phyloP scores from a whole-genome alignment of 495 filamentous ascomycete genomes.

The Hypoxylon trugodes region DNA sequence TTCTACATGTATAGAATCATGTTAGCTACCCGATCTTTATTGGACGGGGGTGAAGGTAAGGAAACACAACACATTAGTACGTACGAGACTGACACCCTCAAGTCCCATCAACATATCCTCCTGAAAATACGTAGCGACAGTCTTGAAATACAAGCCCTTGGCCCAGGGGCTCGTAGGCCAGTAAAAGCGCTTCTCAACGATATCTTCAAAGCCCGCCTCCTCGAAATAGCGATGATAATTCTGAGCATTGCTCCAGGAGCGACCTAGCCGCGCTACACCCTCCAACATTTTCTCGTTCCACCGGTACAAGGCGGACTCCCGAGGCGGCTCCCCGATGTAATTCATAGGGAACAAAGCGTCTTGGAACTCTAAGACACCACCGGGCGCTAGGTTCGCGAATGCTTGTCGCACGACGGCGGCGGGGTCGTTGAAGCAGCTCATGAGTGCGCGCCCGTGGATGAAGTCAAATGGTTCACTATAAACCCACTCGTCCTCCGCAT shows the following conservation, averaged over 20 bases:
- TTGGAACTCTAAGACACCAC: slow-evolving; percentile 61
- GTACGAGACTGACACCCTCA: slow-evolving; percentile 43
- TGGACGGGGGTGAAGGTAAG: too few relatives aligned
- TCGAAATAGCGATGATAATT: slow-evolving; percentile 39
- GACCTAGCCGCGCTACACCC: slow-evolving; percentile 43
- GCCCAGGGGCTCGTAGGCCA: slow-evolving; percentile 48
- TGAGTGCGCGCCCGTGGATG: slow-evolving; percentile 62
- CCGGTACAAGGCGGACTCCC: slow-evolving; percentile 41
- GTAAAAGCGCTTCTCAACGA: slow-evolving; percentile 42
- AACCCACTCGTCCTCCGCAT: slow-evolving; percentile 63
- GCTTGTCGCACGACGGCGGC: slow-evolving; percentile 53
- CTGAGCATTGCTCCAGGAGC: slow-evolving; percentile 41
- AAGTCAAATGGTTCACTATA: slow-evolving; percentile 61
- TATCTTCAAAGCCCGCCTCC: slow-evolving; percentile 42
- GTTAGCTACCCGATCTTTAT: too few relatives aligned
- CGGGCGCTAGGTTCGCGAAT: slow-evolving; percentile 56
- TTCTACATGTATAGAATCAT: too few relatives aligned
- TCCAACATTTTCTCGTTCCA: slow-evolving; percentile 49
- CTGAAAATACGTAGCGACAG: slow-evolving; percentile 41
- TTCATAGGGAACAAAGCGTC: slow-evolving; percentile 49
- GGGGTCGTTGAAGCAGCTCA: slow-evolving; percentile 60
- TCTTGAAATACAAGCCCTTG: slow-evolving; percentile 44
- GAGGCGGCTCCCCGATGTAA: slow-evolving; percentile 42
- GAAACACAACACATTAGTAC: too few relatives aligned
- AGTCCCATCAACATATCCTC: slow-evolving; percentile 40